A percentile compares a stretch with the other conserved stretches of the same genome.
Conservation (phyloP, 208 protist genomes). For the Naegleria fowleri region DNA sequence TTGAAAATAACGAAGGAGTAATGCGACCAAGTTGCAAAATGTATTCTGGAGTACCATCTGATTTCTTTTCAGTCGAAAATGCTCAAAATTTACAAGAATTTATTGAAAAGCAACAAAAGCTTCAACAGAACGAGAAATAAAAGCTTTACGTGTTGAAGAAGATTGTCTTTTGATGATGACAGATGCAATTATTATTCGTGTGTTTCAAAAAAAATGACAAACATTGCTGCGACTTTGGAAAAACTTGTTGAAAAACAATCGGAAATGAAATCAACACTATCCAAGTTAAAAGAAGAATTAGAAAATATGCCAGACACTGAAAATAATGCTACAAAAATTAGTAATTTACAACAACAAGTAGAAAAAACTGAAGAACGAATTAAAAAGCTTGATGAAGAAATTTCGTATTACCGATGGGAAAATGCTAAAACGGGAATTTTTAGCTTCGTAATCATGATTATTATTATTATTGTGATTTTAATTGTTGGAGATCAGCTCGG, state of each 20-base stretch:
- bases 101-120: slow-evolving; percentile 12
- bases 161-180: too few relatives aligned
- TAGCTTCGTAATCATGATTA: background rate
- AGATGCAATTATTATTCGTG: too few relatives aligned
- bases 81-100: background rate
- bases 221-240: background rate
- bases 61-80: background rate
- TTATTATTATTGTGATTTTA: background rate
- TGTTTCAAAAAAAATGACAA: background rate
- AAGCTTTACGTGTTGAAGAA: too few relatives aligned
- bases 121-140: background rate
- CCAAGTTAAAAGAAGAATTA: background rate
- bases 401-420: background rate
- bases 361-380: background rate
- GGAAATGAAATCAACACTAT: background rate
- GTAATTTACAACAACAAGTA: background rate
- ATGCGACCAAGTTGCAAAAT: background rate
- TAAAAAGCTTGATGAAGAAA: background rate
- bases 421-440: background rate
- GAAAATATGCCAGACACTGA: background rate
- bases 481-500: background rate
- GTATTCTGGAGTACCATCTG: background rate
- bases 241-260: background rate
- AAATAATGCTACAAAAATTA: background rate
- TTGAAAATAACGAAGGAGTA: background rate